Base-by-base conservation (phyloP, 805 yeast species). In the Starmerella sp. region DNA sequence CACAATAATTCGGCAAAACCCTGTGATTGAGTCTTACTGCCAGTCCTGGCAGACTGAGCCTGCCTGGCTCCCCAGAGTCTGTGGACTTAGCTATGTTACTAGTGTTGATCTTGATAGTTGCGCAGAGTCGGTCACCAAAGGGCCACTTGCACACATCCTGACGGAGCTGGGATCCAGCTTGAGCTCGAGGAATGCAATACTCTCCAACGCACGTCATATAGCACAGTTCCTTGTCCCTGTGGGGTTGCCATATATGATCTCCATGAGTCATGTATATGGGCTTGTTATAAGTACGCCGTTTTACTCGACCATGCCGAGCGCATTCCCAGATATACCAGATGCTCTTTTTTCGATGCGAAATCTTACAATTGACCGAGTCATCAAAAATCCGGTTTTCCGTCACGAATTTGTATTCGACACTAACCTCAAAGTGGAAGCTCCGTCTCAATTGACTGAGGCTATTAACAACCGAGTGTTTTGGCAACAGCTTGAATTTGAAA, bases 361-460 rank as follows among this genome's bases (percentile, higher is more conserved):
- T 67, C 85, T 90, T 56, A 97, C 90, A 65, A 71, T 90, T 47
- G 85, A 85, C 58, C 95, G 88, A 66, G 90, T 91, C 52, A 75
- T 90, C 62, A 86, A 86, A 66, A 90, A 90, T 69, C 96, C 96
- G 4, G 96, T 88, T 67, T 73, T 90, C 54, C 78, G 97, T 60
- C 97, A 90, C 69, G 97, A 91, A 67, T 86, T 91, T 53, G 75
- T 88, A 13, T 90, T 90, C 66, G 96, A 90, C 71, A 95, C 96
- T 15, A 86, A 86, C 65, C 74, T 90, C 56, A 96, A 89, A 72
- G 52, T 61, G 3, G 58, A 53, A 47, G 52, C 49, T 1, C 56
- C 59, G 1, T 29, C n/a, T 2, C 10, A n/a, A 4, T 37, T 48
- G 34, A 15, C 14, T 8, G 45, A 51, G 1, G 45, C 49, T 0